These are phyloP conservation scores for Saxophila tyrrhenica DNA, from an alignment of 495 filamentous ascomycete species.

Conservation along the genomic window DNA sequence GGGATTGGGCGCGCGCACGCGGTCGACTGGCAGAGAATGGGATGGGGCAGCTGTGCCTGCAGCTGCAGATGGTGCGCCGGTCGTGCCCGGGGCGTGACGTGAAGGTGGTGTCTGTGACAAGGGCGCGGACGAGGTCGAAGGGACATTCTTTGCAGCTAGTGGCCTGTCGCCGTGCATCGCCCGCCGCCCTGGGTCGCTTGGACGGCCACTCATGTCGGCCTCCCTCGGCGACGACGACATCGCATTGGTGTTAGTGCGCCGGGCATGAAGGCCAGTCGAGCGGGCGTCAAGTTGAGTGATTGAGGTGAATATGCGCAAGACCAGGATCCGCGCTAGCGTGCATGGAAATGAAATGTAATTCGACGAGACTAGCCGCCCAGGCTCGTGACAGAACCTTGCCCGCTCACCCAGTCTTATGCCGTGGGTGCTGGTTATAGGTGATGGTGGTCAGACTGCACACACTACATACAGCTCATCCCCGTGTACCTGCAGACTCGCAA, in stretches of 20 bases:
- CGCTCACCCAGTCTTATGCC: not conserved
- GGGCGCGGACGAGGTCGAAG: too few species aligned
- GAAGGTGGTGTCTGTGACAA: not conserved
- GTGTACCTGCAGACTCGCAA: too few species aligned
- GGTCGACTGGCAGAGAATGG: not conserved
- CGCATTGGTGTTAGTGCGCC: not conserved
- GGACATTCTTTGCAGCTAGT: too few species aligned
- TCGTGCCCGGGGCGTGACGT: not conserved
- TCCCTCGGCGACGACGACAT: not conserved
- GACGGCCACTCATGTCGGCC: not conserved
- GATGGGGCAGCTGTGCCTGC: not conserved
- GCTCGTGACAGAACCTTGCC: not conserved
- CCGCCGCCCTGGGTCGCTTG: not conserved
- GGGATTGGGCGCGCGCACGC: slow-evolving; percentile 9
- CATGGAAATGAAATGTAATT: not conserved
- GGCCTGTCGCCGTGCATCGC: too few species aligned
- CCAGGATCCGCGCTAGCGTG: not conserved
- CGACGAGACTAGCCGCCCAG: not conserved
- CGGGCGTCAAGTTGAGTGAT: not conserved
- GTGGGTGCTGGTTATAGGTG: not conserved
- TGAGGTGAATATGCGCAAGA: not conserved
- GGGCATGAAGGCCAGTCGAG: not conserved
- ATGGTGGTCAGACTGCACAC: not conserved
- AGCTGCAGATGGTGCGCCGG: not conserved
- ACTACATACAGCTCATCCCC: too few species aligned